Conservation (phyloP, 164 flowering plant species). For the Stephania cephalantha region DNA sequence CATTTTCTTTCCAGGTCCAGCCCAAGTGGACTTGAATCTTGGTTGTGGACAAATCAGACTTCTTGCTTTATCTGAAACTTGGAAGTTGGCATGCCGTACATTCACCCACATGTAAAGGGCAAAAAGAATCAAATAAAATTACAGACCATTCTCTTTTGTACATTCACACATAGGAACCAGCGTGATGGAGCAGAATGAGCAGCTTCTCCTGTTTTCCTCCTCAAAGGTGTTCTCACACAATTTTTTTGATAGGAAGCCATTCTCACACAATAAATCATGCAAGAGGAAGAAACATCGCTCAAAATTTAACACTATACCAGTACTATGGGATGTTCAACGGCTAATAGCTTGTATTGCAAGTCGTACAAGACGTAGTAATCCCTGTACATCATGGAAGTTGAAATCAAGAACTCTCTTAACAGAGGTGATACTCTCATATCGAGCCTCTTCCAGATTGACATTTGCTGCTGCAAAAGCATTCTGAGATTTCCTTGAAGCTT, state of each 20-base stretch:
- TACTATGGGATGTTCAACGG: constrained; percentile 29
- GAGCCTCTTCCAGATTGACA: constrained; percentile 26
- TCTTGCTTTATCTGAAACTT: neutral
- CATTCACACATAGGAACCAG: constrained; percentile 30
- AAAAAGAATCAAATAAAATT: constrained; percentile 28
- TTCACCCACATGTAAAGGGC: constrained; percentile 4
- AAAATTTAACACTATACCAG: constrained; percentile 17
- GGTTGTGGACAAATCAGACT: neutral
- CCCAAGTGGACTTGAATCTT: constrained; percentile 1
- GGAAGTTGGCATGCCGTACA: neutral
- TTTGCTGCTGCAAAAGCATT: constrained; percentile 56
- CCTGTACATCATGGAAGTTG: constrained; percentile 75
- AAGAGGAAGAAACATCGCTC: constrained; percentile 17
- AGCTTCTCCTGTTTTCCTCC: neutral
- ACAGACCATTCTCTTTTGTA: constrained; percentile 32
- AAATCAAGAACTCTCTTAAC: constrained; percentile 63
- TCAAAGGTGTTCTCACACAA: constrained; percentile 8
- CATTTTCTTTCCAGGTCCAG: neutral
- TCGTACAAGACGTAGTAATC: constrained; percentile 50
- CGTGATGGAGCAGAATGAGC: neutral
- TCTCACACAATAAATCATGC: constrained; percentile 19
- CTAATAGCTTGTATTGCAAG: constrained; percentile 54
- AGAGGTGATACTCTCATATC: constrained; percentile 32
- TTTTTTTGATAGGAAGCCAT: neutral
- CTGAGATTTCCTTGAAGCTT: constrained; percentile 60